phyloP scores from a whole-genome alignment of 345 rosid genomes.

The Ceriops decandra region DNA sequence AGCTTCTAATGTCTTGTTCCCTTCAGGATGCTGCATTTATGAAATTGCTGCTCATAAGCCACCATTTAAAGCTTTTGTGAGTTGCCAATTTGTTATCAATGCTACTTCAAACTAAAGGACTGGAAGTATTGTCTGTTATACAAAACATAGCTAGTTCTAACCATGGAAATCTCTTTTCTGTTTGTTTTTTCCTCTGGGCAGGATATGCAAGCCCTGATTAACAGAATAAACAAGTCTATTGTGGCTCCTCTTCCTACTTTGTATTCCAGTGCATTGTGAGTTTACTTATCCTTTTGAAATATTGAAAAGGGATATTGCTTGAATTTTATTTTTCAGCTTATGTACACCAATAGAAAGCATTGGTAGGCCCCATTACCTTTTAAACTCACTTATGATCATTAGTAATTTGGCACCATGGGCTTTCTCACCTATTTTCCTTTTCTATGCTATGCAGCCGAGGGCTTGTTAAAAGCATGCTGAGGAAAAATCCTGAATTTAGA shows the following conservation, averaged over 20 bases:
- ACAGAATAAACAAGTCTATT: conserved; percentile 92
- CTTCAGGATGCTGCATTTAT: conserved; percentile 93
- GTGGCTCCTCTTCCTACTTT: conserved; percentile 93
- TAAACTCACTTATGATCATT: neutral
- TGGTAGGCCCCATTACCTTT: neutral
- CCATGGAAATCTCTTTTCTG: neutral
- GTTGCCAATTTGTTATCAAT: conserved; percentile 15
- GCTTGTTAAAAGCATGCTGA: conserved; percentile 91
- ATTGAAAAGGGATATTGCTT: neutral
- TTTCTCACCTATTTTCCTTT: conserved; percentile 8
- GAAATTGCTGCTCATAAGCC: conserved; percentile 92
- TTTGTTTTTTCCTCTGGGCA: conserved; percentile 23
- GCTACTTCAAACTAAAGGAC: neutral
- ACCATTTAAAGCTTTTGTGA: conserved; percentile 96
- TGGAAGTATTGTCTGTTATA: neutral
- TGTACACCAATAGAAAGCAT: neutral
- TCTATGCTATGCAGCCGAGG: conserved; percentile 59
- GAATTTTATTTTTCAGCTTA: neutral
- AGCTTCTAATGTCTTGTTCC: conserved; percentile 15
- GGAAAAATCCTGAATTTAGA: conserved; percentile 95
- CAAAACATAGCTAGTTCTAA: neutral
- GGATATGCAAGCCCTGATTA: conserved; percentile 97
- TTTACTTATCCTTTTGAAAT: neutral
- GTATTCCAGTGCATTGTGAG: conserved; percentile 90
- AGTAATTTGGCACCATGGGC: neutral